A percentile compares a stretch with the other conserved stretches of the same genome.
phyloP scores from a whole-genome alignment of 1,284 basidiomycete species.

The Blastosporella zonata region DNA sequence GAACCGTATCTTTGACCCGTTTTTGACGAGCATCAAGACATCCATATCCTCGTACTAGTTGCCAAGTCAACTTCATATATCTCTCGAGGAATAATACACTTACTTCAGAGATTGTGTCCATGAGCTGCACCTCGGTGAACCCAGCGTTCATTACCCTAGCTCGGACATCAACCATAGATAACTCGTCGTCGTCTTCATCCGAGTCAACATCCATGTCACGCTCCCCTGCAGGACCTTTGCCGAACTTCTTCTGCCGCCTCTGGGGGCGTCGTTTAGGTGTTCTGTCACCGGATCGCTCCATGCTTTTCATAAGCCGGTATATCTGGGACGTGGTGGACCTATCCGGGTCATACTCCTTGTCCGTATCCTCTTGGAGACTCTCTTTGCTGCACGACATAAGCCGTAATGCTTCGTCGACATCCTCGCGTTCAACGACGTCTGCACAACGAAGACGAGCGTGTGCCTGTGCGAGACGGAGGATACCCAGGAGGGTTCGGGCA shows the following conservation, averaged over 20 bases:
- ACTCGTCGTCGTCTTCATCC: constrained; percentile 59
- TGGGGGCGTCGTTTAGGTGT: constrained; percentile 35
- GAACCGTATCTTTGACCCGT: constrained; percentile 73
- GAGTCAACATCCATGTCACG: constrained; percentile 67
- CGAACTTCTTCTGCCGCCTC: constrained; percentile 46
- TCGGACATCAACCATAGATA: constrained; percentile 82
- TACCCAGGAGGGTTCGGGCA: constrained; percentile 93
- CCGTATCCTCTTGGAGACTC: constrained; percentile 79
- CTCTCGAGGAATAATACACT: constrained; percentile 26
- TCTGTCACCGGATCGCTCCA: constrained; percentile 50
- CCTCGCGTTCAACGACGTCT: constrained; percentile 74
- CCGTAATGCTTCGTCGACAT: constrained; percentile 96
- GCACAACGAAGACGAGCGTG: constrained; percentile 89
- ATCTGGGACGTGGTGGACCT: constrained; percentile 79
- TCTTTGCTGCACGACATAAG: constrained; percentile 97
- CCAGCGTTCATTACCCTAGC: constrained; percentile 81
- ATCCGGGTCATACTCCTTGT: constrained; percentile 68
- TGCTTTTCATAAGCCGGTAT: constrained; percentile 86
- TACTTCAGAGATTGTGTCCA: constrained; percentile 79
- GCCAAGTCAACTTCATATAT: constrained; percentile 13
- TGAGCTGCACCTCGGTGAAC: constrained; percentile 87
- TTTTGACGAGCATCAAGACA: constrained; percentile 73
- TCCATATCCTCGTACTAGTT: constrained; percentile 79
- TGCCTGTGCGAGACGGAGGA: constrained; percentile 93
- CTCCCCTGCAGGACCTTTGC: constrained; percentile 67